Base-by-base conservation (phyloP, 176 grass and related monocot genomes). In the Lolium multiflorum region DNA sequence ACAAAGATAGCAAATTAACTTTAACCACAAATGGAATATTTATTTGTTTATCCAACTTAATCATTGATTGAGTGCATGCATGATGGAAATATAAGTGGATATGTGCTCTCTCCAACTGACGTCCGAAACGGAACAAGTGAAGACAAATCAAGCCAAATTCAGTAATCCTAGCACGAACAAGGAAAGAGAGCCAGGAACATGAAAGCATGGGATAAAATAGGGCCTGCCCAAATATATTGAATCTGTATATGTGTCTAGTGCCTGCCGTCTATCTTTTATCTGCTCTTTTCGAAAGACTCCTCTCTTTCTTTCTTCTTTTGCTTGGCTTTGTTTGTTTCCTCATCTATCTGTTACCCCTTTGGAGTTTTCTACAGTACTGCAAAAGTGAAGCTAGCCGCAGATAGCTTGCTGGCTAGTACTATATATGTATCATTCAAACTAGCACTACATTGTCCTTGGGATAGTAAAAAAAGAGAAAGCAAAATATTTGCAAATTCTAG, bases 201-300 rank as follows among this genome's bases (percentile, higher is more conserved):
- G 5, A 70, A 68, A 54, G 85, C 81, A 91, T 84, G 81, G 85
- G 89, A 77, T 81, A 85, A 62, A 91, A 81, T 74, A 52, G 69
- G 41, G 47, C 12, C 50, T 61, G 68, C n/a, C 81, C 51, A 41
- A 80, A 81, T 28, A 44, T 70, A 84, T 75, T 84, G 58, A 79
- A 80, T 26, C 13, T 44, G 24, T 61, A 17, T 84, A 69, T 67
- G 59, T 84, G 80, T 77, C 75, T 35, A 68, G 88, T 62, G 62
- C n/a, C 28, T 70, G 25, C 39, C 59, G 71, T 59, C 78, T 82
- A 50, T 55, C 41, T 86, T 46, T 81, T 51, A 16, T 76, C 77
- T 28, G 15, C 56, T 74, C 28, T 75, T 82, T 46, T 16, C 58
- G 4, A 87, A 88, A 91, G 81, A 76, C 81, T 58, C 57, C 46